A percentile compares a stretch with the other conserved stretches of the same genome.
phyloP scores from a whole-genome alignment of 1,284 basidiomycete genomes.

The Sporisorium graminicola region DNA sequence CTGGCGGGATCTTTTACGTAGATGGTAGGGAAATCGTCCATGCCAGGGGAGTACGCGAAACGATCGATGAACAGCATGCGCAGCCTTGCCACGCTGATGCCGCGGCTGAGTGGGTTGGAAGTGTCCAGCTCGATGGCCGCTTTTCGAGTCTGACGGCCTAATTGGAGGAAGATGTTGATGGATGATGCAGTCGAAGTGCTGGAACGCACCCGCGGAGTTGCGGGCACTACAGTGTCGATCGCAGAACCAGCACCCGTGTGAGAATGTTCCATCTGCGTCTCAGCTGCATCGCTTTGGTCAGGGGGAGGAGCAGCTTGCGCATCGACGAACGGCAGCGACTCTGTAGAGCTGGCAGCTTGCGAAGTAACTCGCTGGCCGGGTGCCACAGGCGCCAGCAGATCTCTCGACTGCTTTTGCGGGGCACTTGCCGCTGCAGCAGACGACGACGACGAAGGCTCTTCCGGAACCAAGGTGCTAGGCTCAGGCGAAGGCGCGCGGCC shows the following conservation, averaged over 20 bases:
- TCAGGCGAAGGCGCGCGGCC: conserved; percentile 23
- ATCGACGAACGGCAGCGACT: conserved; percentile 55
- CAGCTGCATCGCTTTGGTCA: conserved; percentile 14
- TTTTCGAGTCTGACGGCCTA: conserved; percentile 93
- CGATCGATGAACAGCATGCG: conserved; percentile 92
- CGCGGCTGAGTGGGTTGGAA: conserved; percentile 37
- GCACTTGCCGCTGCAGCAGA: conserved; percentile 4
- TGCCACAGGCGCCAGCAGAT: conserved; percentile 23
- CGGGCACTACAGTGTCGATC: background rate
- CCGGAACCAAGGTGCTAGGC: conserved; percentile 1
- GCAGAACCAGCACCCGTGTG: background rate
- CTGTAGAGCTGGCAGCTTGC: conserved; percentile 48
- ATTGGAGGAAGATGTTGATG: conserved; percentile 81
- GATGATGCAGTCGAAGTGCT: conserved; percentile 8
- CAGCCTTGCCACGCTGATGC: conserved; percentile 78
- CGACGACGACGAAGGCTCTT: conserved; percentile 6
- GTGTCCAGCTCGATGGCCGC: conserved; percentile 75
- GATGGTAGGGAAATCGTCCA: conserved; percentile 94
- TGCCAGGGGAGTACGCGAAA: conserved; percentile 88
- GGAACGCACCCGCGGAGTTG: conserved; percentile 18
- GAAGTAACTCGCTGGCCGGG: conserved; percentile 28
- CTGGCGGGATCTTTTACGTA: conserved; percentile 91
- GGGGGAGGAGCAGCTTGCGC: conserved; percentile 26
- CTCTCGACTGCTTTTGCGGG: conserved; percentile 6
- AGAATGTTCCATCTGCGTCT: background rate